These are phyloP conservation scores for Gossypium davidsonii DNA, from an alignment of 441 rosid genomes.

Conservation along the genomic window DNA sequence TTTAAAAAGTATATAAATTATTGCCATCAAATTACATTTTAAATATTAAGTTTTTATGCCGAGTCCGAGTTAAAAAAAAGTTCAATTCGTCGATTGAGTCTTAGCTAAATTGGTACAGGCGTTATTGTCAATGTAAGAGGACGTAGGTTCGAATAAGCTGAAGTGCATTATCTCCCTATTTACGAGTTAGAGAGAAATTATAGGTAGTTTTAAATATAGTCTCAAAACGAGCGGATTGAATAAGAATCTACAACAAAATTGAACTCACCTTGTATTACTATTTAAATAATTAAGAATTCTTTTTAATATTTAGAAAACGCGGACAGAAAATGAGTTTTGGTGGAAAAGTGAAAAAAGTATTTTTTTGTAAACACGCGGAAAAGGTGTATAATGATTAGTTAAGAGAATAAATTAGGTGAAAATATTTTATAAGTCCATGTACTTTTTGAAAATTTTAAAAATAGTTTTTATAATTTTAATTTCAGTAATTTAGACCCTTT, in stretches of 20 bases:
- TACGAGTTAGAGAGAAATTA: rapidly evolving
- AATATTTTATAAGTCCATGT: background rate
- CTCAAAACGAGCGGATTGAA: too few relatives aligned
- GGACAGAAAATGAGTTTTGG: background rate
- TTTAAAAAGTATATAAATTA: too few relatives aligned
- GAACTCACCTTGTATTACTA: too few relatives aligned
- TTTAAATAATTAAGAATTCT: too few relatives aligned
- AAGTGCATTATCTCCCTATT: rapidly evolving
- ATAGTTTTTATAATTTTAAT: background rate
- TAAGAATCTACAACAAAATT: too few relatives aligned
- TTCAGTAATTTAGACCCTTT: too few relatives aligned
- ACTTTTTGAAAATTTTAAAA: background rate
- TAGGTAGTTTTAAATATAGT: rapidly evolving
- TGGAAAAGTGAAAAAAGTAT: background rate
- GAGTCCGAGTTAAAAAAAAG: too few relatives aligned
- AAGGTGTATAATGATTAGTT: background rate
- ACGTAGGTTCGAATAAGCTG: rapidly evolving
- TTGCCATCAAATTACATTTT: too few relatives aligned
- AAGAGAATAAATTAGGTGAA: background rate
- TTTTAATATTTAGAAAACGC: background rate
- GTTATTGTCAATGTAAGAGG: rapidly evolving
- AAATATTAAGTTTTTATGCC: too few relatives aligned
- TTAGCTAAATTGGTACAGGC: too few relatives aligned
- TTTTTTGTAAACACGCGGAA: background rate
- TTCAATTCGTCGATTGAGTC: too few relatives aligned